Base-by-base conservation (phyloP, 495 filamentous ascomycete species). In the Aspergillus biplanus region DNA sequence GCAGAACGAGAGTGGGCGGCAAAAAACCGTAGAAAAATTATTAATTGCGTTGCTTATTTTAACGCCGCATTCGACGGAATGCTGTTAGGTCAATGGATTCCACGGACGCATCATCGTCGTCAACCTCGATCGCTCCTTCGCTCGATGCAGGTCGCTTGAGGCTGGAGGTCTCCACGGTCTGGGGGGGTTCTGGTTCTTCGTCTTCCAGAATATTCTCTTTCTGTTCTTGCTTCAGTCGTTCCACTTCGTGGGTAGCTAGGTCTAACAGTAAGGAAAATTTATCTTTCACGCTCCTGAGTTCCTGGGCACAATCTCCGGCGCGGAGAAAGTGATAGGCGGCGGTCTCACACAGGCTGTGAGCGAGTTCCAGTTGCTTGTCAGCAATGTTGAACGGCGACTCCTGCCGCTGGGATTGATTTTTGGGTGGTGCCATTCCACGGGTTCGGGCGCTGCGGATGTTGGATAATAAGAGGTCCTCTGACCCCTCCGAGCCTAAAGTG, bases 311-410 rank as follows among this genome's bases (percentile, higher is more conserved):
- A 62, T 93, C 88, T 21, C 92, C 93, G 57, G 90, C 87, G 21
- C 93, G 86, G 12, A 97, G 82, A 60, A 96, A 91, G 70, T 95
- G 90, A 72, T 94, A 92, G 2, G 93, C 93, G 13, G 86, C 93
- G 56, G 87, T 85, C 75, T 96, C 93, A 73, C 91, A 96, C 68
- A 92, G 83, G 52, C 81, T 83, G 69, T 96, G 90, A 12, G 89
- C 89, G 56, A 85, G 83, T 68, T 97, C 92, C 54, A 97, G 79
- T 1, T 86, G 83, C 69, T 87, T 88, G 67, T 96, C 93, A 1
- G 90, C 78, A 48, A 83, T 79, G 67, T 95, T 91, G 73, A 90
- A 94, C 1, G 74, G 63, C 2, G 70, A 70, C 21, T 72, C 12
- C 18, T 53, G 31, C 37, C 4, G 15, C 49, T 72, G 71, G 33